Conservation (phyloP, 176 grass and related monocot genomes). For the Thalia dealbata region DNA sequence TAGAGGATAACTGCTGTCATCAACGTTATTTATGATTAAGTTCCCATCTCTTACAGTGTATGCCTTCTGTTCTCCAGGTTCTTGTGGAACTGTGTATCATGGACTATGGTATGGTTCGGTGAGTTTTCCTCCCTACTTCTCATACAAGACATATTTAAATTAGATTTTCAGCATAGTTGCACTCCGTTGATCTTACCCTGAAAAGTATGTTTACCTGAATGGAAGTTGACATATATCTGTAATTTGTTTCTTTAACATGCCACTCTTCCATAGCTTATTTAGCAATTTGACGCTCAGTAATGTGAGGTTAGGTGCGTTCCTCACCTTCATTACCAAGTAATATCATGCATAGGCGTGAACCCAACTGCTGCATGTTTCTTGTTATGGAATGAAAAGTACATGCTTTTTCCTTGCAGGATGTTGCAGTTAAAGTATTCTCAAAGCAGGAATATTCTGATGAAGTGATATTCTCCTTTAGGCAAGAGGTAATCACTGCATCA, state of each 20-base stretch:
- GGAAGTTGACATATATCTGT: neutral
- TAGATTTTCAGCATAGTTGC: neutral
- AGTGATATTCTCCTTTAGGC: constrained; percentile 67
- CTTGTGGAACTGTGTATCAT: constrained; percentile 95
- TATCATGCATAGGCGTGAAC: neutral
- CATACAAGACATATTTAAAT: neutral
- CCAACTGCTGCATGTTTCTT: neutral
- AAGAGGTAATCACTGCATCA: constrained; percentile 54
- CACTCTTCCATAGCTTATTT: neutral
- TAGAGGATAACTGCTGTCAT: neutral
- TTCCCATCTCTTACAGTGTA: neutral
- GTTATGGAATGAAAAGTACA: neutral
- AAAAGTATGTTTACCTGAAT: neutral
- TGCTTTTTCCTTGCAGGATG: constrained; percentile 46
- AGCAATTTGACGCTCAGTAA: neutral
- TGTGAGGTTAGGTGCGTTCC: neutral
- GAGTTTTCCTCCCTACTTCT: constrained; percentile 35
- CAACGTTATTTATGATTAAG: neutral
- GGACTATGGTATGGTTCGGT: constrained; percentile 98
- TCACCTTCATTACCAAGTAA: neutral
- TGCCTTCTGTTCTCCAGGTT: constrained; percentile 52
- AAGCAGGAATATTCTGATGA: constrained; percentile 97
- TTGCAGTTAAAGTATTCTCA: constrained; percentile 98
- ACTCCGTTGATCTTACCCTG: no score
- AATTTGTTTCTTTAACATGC: neutral